Percentiles rank a stretch among this genome's conserved stretches.
Evolutionary conservation across 805 yeast genomes (phyloP).

Genomic region (Millerozyma acaciae): DNA sequence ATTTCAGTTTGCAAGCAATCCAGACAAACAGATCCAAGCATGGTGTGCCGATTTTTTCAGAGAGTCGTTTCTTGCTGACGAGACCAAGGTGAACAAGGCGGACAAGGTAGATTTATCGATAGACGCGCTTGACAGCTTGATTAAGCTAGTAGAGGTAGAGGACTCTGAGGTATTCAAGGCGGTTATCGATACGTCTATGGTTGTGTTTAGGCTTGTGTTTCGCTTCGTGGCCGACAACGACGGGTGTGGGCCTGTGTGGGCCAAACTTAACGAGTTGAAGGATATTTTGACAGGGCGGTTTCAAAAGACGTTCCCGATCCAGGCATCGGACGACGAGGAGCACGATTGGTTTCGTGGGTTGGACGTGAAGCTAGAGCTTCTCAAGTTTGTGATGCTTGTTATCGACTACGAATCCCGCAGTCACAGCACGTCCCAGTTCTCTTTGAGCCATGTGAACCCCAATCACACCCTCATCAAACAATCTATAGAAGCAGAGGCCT

Average conservation of each 20-base stretch:
- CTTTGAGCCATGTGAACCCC: slow-evolving; percentile 47
- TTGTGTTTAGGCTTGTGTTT: slow-evolving; percentile 44
- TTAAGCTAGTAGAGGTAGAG: slow-evolving; percentile 21
- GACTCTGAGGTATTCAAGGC: slow-evolving; percentile 29
- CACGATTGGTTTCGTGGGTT: slow-evolving; percentile 48
- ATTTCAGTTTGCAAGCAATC: slow-evolving; percentile 32
- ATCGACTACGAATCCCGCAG: slow-evolving; percentile 46
- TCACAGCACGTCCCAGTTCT: slow-evolving; percentile 36
- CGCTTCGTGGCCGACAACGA: slow-evolving; percentile 45
- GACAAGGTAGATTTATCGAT: slow-evolving; percentile 38
- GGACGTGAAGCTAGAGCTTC: slow-evolving; percentile 62
- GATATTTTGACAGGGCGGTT: slow-evolving; percentile 56
- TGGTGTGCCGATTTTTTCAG: slow-evolving; percentile 41
- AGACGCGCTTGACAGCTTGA: slow-evolving; percentile 33
- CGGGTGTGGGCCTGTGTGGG: slow-evolving; percentile 51
- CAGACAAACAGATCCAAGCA: slow-evolving; percentile 28
- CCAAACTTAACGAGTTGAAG: slow-evolving; percentile 52
- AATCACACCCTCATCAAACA: slow-evolving; percentile 65
- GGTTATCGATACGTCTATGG: slow-evolving; percentile 32
- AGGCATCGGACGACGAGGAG: slow-evolving; percentile 44
- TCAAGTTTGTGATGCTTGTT: slow-evolving; percentile 57
- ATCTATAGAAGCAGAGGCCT: slow-evolving; percentile 62
- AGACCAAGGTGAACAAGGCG: slow-evolving; percentile 19
- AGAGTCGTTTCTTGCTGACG: slow-evolving; percentile 32
- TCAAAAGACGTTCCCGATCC: slow-evolving; percentile 53